Conservation (phyloP, 2,329 filamentous ascomycete genomes). For the Beauveria varroae region DNA sequence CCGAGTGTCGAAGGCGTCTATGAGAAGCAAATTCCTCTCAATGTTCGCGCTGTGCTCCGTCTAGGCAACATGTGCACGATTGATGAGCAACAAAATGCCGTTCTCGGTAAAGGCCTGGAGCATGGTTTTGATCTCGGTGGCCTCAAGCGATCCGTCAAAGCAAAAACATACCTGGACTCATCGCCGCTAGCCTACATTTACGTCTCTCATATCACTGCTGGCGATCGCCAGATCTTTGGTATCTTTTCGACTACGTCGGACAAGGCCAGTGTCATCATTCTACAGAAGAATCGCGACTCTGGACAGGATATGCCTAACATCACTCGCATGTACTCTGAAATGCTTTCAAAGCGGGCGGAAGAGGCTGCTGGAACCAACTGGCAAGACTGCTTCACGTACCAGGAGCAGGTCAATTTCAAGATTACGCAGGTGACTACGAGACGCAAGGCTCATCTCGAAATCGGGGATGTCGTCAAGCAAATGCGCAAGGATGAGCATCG, state of each 20-base stretch:
- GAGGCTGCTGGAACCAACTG: slow-evolving; percentile 63
- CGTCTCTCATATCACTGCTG: slow-evolving; percentile 84
- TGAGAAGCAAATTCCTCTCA: slow-evolving; percentile 84
- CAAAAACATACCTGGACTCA: slow-evolving; percentile 63
- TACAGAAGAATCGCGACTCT: slow-evolving; percentile 72
- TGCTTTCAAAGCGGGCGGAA: slow-evolving; percentile 56
- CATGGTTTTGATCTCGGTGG: slow-evolving; percentile 83
- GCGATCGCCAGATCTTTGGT: slow-evolving; percentile 88
- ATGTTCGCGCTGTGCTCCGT: slow-evolving; percentile 78
- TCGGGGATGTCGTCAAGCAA: slow-evolving; percentile 83
- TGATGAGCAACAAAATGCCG: slow-evolving; percentile 81
- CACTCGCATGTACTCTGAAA: slow-evolving; percentile 77
- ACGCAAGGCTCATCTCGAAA: slow-evolving; percentile 79
- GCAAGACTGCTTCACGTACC: slow-evolving; percentile 80
- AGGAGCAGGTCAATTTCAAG: slow-evolving; percentile 78
- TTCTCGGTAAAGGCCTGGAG: slow-evolving; percentile 86
- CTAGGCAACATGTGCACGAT: slow-evolving; percentile 90
- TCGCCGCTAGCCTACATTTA: slow-evolving; percentile 78
- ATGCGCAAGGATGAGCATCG: slow-evolving; percentile 76
- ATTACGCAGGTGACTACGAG: slow-evolving; percentile 81
- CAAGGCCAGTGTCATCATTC: slow-evolving; percentile 80
- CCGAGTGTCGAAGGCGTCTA: slow-evolving; percentile 96
- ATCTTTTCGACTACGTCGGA: slow-evolving; percentile 77
- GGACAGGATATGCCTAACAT: slow-evolving; percentile 82
- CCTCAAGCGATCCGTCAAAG: slow-evolving; percentile 60